A percentile compares a stretch with the other conserved stretches of the same genome.
phyloP scores from a whole-genome alignment of 371 early-diverging fungal genomes.

The Phascolomyces articulosus region DNA sequence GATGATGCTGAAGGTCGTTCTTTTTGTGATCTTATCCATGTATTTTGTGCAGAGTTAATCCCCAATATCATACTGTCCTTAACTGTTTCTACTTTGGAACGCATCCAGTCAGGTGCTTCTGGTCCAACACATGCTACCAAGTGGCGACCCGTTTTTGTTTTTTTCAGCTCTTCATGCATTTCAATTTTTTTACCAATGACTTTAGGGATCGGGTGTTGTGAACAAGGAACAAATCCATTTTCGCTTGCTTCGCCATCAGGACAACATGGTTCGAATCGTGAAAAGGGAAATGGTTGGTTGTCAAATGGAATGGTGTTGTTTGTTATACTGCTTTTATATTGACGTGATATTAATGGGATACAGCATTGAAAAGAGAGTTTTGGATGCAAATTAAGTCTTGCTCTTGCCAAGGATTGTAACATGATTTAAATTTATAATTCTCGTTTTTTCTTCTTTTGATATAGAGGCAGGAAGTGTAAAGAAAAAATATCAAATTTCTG shows the following conservation, averaged over 20 bases:
- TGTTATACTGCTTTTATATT: neutral
- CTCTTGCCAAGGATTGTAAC: neutral
- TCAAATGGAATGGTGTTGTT: slow-evolving; percentile 40
- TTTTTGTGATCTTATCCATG: slow-evolving; percentile 8
- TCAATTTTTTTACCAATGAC: slow-evolving; percentile 49
- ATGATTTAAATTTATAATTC: neutral
- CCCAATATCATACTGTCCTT: slow-evolving; percentile 25
- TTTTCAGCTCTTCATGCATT: slow-evolving; percentile 27
- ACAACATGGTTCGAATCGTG: slow-evolving; percentile 51
- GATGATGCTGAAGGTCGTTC: neutral
- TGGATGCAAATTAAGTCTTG: neutral
- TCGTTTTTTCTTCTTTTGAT: neutral
- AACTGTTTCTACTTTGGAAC: slow-evolving; percentile 43
- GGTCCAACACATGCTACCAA: slow-evolving; percentile 46
- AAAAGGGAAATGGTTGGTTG: slow-evolving; percentile 35
- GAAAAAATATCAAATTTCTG: too few relatives aligned
- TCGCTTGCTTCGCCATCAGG: slow-evolving; percentile 18
- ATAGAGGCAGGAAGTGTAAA: neutral
- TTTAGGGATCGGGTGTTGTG: slow-evolving; percentile 42
- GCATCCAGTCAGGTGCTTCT: slow-evolving; percentile 44
- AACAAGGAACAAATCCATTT: slow-evolving; percentile 48
- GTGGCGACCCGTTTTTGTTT: slow-evolving; percentile 27
- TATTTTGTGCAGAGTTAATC: neutral
- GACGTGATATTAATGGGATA: neutral
- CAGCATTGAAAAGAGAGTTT: neutral